phyloP scores from a whole-genome alignment of 2,329 filamentous ascomycete genomes.

The Fusarium buharicum region DNA sequence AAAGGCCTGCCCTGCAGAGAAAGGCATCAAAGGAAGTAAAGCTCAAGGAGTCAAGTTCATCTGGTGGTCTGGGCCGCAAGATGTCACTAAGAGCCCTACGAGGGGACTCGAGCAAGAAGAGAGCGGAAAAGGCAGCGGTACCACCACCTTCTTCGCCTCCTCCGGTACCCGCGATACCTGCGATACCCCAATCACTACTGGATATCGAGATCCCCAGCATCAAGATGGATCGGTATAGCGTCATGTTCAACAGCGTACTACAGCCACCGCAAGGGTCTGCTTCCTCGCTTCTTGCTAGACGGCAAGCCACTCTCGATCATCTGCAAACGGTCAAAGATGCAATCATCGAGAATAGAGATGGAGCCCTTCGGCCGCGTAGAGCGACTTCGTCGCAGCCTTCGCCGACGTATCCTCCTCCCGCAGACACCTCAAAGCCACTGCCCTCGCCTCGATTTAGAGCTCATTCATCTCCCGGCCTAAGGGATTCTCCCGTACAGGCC shows the following conservation, averaged over 20 bases:
- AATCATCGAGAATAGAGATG: conserved; percentile 51
- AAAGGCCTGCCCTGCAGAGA: conserved; percentile 15
- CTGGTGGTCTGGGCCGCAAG: conserved; percentile 43
- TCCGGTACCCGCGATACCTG: conserved; percentile 33
- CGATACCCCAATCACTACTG: conserved; percentile 57
- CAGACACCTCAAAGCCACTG: conserved; percentile 41
- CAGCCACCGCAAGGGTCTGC: conserved; percentile 53
- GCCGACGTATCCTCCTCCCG: conserved; percentile 50
- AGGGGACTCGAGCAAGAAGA: conserved; percentile 39
- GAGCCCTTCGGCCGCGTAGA: conserved; percentile 52
- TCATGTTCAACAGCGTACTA: conserved; percentile 88
- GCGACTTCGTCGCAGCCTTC: conserved; percentile 63
- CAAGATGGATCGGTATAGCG: conserved; percentile 87
- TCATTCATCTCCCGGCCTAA: conserved; percentile 64
- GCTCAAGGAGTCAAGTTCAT: not conserved
- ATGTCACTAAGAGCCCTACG: conserved; percentile 42
- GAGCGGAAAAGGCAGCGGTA: conserved; percentile 29
- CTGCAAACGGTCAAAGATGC: conserved; percentile 65
- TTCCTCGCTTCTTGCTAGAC: conserved; percentile 61
- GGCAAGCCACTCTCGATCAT: conserved; percentile 68
- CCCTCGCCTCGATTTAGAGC: conserved; percentile 58
- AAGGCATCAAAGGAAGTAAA: conserved; percentile 30
- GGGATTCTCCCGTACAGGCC: conserved; percentile 56
- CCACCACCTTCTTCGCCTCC: conserved; percentile 34
- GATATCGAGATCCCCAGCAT: conserved; percentile 83